These are phyloP conservation scores for Pisolithus albus DNA, from an alignment of 768 basidiomycete species.

Conservation along the genomic window DNA sequence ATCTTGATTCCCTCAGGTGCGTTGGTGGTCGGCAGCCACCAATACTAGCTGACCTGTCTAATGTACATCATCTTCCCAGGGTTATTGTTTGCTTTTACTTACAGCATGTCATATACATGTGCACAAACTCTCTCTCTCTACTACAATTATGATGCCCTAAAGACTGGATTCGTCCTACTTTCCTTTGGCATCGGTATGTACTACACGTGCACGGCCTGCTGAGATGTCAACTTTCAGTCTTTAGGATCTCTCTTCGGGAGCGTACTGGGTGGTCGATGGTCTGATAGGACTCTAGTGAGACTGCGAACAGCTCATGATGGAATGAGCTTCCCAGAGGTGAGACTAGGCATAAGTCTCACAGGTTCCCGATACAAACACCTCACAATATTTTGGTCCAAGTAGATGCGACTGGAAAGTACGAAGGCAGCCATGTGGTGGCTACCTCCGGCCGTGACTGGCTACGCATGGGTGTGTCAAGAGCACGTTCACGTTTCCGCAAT, in stretches of 20 bases:
- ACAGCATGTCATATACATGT: constrained; percentile 66
- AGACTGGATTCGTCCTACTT: constrained; percentile 75
- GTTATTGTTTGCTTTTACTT: constrained; percentile 32
- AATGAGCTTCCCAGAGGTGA: constrained; percentile 57
- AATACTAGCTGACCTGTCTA: background rate
- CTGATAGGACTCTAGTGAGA: constrained; percentile 41
- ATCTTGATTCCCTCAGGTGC: constrained; percentile 38
- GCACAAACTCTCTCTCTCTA: constrained; percentile 59
- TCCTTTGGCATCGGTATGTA: constrained; percentile 60
- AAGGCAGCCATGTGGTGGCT: constrained; percentile 43
- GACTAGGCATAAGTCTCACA: constrained; percentile 3
- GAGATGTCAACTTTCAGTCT: background rate
- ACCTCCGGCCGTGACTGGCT: constrained; percentile 57
- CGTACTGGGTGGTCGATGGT: constrained; percentile 53
- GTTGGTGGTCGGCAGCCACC: constrained; percentile 7
- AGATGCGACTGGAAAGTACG: constrained; percentile 75
- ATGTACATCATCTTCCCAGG: background rate
- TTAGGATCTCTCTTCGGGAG: constrained; percentile 46
- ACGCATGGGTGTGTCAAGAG: constrained; percentile 70
- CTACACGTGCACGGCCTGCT: background rate
- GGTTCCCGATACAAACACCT: background rate
- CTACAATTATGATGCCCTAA: constrained; percentile 65
- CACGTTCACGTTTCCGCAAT: constrained; percentile 62
- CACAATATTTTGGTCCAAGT: background rate
- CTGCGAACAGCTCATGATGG: constrained; percentile 45